Conservation (phyloP, 164 flowering plant species). For the Nymphaea thermarum region DNA sequence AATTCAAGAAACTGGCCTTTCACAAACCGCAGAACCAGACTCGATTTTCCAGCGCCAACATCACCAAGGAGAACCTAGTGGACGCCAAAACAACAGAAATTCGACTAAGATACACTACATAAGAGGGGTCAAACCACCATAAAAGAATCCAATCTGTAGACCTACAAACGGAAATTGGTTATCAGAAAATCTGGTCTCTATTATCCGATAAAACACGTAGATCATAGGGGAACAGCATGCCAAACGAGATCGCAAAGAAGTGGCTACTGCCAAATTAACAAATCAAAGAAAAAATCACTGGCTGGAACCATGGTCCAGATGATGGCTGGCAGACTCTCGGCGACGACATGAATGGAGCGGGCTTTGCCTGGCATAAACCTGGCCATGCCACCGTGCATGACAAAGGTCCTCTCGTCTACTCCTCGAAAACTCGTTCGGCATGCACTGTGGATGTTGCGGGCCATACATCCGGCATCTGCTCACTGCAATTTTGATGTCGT, state of each 20-base stretch:
- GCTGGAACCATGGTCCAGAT: too few species aligned
- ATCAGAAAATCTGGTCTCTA: not conserved
- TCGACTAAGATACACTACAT: not conserved
- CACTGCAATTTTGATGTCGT: too few species aligned
- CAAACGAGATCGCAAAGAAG: not conserved
- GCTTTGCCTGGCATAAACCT: too few species aligned
- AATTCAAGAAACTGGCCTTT: slow-evolving; percentile 49
- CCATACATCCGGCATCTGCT: too few species aligned
- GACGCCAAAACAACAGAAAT: not conserved
- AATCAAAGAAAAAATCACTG: not conserved
- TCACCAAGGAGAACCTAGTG: slow-evolving; percentile 57
- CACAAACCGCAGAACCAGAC: slow-evolving; percentile 49
- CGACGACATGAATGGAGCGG: too few species aligned
- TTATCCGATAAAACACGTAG: not conserved
- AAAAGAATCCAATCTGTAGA: not conserved
- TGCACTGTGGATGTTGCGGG: too few species aligned
- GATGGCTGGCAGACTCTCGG: too few species aligned
- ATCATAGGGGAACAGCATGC: not conserved
- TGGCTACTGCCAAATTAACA: not conserved
- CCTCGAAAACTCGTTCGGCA: too few species aligned
- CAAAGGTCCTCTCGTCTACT: too few species aligned
- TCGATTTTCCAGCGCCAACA: slow-evolving; percentile 60
- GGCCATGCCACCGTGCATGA: too few species aligned
- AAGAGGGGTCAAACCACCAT: not conserved
- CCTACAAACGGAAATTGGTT: not conserved